A percentile compares a stretch with the other conserved stretches of the same genome.
These are phyloP conservation scores for Rubroboletus pulcherrimus DNA, from an alignment of 768 basidiomycete species.

Conservation along the genomic window DNA sequence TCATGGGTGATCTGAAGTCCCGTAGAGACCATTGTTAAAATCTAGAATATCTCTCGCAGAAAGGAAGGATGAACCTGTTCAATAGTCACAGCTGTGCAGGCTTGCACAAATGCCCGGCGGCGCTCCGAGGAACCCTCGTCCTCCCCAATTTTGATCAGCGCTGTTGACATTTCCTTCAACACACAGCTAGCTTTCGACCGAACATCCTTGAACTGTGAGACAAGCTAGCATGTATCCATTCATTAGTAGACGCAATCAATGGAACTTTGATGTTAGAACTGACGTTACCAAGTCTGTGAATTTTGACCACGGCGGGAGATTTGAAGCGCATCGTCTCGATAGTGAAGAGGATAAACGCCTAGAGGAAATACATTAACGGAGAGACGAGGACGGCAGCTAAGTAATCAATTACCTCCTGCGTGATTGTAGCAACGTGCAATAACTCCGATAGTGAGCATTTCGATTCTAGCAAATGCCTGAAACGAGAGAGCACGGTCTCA, in stretches of 20 bases:
- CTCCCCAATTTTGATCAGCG: slow-evolving; percentile 50
- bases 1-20: slow-evolving; percentile 58
- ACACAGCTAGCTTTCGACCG: slow-evolving; percentile 48
- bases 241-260: neutral
- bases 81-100: slow-evolving; percentile 42
- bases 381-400: neutral
- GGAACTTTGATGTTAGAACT: slow-evolving; percentile 22
- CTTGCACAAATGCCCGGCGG: slow-evolving; percentile 49
- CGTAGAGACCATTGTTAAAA: neutral
- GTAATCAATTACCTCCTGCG: slow-evolving; percentile 57
- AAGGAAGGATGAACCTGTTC: slow-evolving; percentile 30
- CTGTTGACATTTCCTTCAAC: slow-evolving; percentile 55
- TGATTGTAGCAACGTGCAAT: slow-evolving; percentile 70
- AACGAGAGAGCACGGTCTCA: slow-evolving; percentile 52
- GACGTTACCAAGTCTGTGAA: slow-evolving; percentile 70
- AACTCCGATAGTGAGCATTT: slow-evolving; percentile 46
- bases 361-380: neutral
- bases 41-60: neutral
- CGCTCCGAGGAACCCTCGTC: slow-evolving; percentile 48
- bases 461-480: slow-evolving; percentile 41
- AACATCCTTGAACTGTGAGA: slow-evolving; percentile 60
- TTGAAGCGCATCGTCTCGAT: slow-evolving; percentile 77
- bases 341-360: slow-evolving; percentile 72
- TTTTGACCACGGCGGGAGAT: slow-evolving; percentile 60
- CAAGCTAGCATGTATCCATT: slow-evolving; percentile 45